These are phyloP conservation scores for Neonectria coccinea DNA, from an alignment of 2,329 filamentous ascomycete genomes.

Conservation along the genomic window DNA sequence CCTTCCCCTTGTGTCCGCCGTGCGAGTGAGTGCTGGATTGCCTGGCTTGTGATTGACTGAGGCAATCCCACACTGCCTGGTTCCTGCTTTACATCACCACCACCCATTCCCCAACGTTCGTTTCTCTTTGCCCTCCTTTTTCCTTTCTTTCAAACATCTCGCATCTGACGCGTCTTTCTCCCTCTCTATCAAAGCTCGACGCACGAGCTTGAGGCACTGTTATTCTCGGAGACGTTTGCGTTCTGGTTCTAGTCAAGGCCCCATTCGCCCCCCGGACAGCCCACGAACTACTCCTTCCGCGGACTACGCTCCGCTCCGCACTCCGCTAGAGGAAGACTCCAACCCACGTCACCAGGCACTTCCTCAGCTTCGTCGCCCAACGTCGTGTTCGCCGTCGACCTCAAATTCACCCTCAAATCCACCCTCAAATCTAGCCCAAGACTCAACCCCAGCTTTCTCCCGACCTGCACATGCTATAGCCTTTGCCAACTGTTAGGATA, in stretches of 20 bases:
- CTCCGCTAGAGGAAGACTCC: slow-evolving; percentile 37
- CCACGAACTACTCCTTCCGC: slow-evolving; percentile 10
- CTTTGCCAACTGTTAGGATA: slow-evolving; percentile 1
- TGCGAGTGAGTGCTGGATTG: slow-evolving; percentile 7
- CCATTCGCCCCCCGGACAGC: slow-evolving; percentile 3
- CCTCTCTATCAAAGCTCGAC: neutral
- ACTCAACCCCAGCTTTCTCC: neutral
- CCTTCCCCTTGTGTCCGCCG: slow-evolving; percentile 14
- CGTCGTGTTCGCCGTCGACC: slow-evolving; percentile 3
- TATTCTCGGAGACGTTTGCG: neutral
- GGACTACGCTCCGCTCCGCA: slow-evolving; percentile 20
- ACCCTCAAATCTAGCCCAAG: neutral
- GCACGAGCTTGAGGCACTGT: neutral
- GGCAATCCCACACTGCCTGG: slow-evolving; percentile 24
- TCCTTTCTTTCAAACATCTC: slow-evolving; percentile 4
- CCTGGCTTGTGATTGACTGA: slow-evolving; percentile 10
- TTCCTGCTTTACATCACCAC: slow-evolving; percentile 23
- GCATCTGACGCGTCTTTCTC: neutral
- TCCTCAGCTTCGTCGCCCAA: slow-evolving; percentile 10
- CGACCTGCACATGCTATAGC: slow-evolving; percentile 12
- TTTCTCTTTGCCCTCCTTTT: slow-evolving; percentile 18
- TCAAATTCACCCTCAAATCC: neutral
- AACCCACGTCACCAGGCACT: slow-evolving; percentile 29
- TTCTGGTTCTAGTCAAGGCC: neutral
- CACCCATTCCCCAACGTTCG: slow-evolving; percentile 10